Evolutionary conservation across 129 eudicot genomes (phyloP).

Genomic region (Artemisia tridentata): DNA sequence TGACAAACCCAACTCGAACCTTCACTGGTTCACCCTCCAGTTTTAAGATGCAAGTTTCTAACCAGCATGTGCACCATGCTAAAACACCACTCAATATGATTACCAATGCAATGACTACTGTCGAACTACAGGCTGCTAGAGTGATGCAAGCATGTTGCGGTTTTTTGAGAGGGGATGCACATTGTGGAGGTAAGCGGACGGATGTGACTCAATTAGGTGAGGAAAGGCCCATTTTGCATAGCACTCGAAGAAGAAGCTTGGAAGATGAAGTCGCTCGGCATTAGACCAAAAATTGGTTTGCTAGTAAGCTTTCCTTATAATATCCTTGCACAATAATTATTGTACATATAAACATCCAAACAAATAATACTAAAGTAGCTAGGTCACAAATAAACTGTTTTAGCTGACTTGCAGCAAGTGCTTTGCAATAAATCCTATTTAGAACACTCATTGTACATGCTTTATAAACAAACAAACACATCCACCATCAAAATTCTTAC

Average conservation of each 20-base stretch:
- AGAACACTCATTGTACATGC: too few relatives aligned
- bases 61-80: slow-evolving; percentile 16
- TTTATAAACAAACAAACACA: too few relatives aligned
- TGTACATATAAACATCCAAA: too few relatives aligned
- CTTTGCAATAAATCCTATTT: too few relatives aligned
- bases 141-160: slow-evolving; percentile 26
- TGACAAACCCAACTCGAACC: not conserved
- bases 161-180: slow-evolving; percentile 17
- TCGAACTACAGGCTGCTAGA: not conserved
- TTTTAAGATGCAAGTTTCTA: slow-evolving; percentile 1
- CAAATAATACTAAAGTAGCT: too few relatives aligned
- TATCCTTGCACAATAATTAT: too few relatives aligned
- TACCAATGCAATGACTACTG: not conserved
- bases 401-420: too few relatives aligned
- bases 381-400: too few relatives aligned
- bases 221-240: slow-evolving; percentile 15
- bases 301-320: slow-evolving; percentile 4
- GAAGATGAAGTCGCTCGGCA: slow-evolving; percentile 16
- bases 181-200: slow-evolving; percentile 29
- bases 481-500: too few relatives aligned
- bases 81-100: not conserved
- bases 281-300: slow-evolving; percentile 19
- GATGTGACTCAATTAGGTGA: slow-evolving; percentile 25
- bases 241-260: slow-evolving; percentile 6
- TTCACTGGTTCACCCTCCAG: not conserved